Evolutionary conservation across 1,284 basidiomycete genomes (phyloP), one percentile per base, ranked within the genome.

Genomic region (Austropuccinia psidii): DNA sequence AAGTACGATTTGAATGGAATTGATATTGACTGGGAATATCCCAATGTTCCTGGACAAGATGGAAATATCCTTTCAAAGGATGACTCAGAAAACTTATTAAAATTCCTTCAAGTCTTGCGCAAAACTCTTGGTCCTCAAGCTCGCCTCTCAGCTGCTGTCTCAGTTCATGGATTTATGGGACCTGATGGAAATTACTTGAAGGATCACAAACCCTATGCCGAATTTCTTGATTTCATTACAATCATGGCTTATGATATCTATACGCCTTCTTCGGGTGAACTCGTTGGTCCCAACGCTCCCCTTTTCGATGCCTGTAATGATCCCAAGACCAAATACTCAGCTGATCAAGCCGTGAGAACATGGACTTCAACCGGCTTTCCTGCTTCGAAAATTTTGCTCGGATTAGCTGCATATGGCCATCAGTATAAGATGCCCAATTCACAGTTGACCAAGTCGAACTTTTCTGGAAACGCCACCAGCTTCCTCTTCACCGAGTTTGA

Each of bases 231-330:
- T 41, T 72, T 72, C 13, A 61, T 72, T 24, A 72, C 68, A 31
- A 72, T 72, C 57, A 72, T 72, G 68, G 68, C 57, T 24, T 72
- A 72, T 24, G 60, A 73, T 41, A 45, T 73, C 52, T 64, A 73
- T 41, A 50, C 43, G 21, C 70, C 70, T 9, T 45, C 47, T 17
- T 62, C 45, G 1, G 24, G 37, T 33, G 35, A 60, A 8, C 15
- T 64, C 13, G 47, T 41, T 27, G 70, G 70, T 57, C 70, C 70
- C 15, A 61, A 62, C 17, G 70, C 70, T 24, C 70, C 60, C 19
- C n/a, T 64, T 35, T 73, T 57, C 47, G 70, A 72, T 21, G 61
- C 68, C 21, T 72, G 68, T 45, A 72, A 72, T 52, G 68, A 72
- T 33, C 68, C 68, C 13, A n/a, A 13, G 11, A 33, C 13, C 6